Evolutionary conservation across 495 filamentous ascomycete species (phyloP), one percentile per base, ranked within the genome.

Genomic region (Tuber aestivum): DNA sequence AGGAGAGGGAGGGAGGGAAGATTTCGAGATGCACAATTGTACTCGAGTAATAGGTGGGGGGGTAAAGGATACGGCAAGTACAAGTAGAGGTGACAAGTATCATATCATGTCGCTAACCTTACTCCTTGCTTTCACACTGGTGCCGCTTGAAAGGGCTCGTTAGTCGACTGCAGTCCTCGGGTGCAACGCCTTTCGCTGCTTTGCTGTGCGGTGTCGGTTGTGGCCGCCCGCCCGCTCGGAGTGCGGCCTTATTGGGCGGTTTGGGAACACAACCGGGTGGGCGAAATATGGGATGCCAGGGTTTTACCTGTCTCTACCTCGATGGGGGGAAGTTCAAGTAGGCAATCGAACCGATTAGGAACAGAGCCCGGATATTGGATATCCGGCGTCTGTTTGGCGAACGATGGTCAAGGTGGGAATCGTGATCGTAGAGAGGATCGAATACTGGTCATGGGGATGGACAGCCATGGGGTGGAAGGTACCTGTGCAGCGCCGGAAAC

Each of bases 361-460:
- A 35, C 27, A 14, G 56, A 35, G 27, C 27, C 18, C 32, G 27
- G 56, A 65, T 35, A 35, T 65, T 35, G 56, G 56, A 35, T 35
- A 32, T 27, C 56, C 27, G 27, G 56, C 1, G 27, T 65, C 35
- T 65, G 56, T 65, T 65, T 65, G 56, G 56, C 56, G 27, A 65
- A 65, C 78, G 78, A 79, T 79, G 78, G 78, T 75, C 70, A 72
- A 70, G 78, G 70, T 79, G 76, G 61, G 68, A 79, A 79, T 79
- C 78, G 78, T 79, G 78, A 79, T 79, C 78, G 78, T 56, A 45
- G 78, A 79, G 78, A 61, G 78, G 75, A 79, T 79, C 78, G 78
- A 65, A 65, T 27, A 65, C 72, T 79, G 77, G 75, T 75, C 78
- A 72, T 77, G 78, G 78, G 78, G 76, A 70, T 79, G 72, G 78